Base-by-base conservation (phyloP, 257 asterid species). In the Verbascum thapsus region DNA sequence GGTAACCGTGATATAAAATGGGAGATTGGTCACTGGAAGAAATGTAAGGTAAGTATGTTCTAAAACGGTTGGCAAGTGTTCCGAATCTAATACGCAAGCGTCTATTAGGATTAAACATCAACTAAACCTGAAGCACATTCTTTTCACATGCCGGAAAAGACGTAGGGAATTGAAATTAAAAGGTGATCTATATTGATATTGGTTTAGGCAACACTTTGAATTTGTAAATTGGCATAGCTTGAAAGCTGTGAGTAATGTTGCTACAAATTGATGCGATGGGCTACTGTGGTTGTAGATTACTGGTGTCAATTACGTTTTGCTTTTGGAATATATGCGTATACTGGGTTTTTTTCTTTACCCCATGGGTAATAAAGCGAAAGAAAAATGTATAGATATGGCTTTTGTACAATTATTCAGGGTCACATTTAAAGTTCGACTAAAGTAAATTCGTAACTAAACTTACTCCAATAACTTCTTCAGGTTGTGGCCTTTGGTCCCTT, bases 401-500 rank as follows among this genome's bases (percentile, higher is more conserved):
- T 42, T 8, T 22, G 19, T 48, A 48, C 17, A 48, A 62, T 47
- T 13, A 22, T 17, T 66, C 37, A 58, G 23, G 18, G 53, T 42
- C 34, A 50, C 47, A 39, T 53, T 59, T 32, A 22, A 56, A 32
- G 18, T 50, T 48, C 42, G 37, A 74, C 40, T 5, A 26, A 67
- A 47, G 19, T n/a, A 52, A n/a, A 59, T 34, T 22, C 35, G 42
- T 26, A 40, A 53, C 18, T 18, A 19, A 48, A 54, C 88, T 76
- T 81, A 92, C 99, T 77, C 85, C 96, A 72, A 94, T 80, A 74
- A 87, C 95, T 87, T 94, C 99, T 68, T 94, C 97, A 48, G 97
- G 94, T 58, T 85, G 92, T 54, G 99, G 96, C 51, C 88, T 85
- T 75, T 94, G 99, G 78, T 94, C 95, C 75, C 73, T 82, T 45